These are phyloP conservation scores for Warburgia ugandensis DNA, from an alignment of 164 flowering plant species.

Conservation along the genomic window DNA sequence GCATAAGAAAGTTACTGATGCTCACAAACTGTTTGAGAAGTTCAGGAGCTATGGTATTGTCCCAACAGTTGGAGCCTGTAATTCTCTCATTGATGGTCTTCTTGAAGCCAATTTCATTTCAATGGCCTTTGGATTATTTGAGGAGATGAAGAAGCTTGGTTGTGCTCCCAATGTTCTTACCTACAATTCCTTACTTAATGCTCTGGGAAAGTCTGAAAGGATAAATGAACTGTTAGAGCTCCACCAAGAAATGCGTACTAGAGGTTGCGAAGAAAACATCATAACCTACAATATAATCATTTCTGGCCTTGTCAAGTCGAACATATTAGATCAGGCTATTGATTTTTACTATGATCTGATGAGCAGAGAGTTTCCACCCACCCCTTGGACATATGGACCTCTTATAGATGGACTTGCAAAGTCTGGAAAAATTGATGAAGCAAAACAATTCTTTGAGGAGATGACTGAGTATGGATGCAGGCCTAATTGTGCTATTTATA, in stretches of 20 bases:
- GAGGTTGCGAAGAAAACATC: conserved; percentile 54
- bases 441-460: conserved; percentile 60
- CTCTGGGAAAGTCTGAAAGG: conserved; percentile 56
- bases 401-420: conserved; percentile 81
- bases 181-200: conserved; percentile 66
- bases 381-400: conserved; percentile 91
- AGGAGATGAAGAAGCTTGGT: conserved; percentile 59
- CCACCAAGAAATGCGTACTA: conserved; percentile 56
- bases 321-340: conserved; percentile 52
- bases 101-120: conserved; percentile 32
- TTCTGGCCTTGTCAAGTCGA: conserved; percentile 58
- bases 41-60: conserved; percentile 39
- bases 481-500: conserved; percentile 81
- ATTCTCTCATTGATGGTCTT: conserved; percentile 58
- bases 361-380: conserved; percentile 70
- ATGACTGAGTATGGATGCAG: conserved; percentile 75
- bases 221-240: conserved; percentile 41
- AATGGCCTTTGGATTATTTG: conserved; percentile 48
- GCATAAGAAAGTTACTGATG: conserved; percentile 41
- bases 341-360: conserved; percentile 66
- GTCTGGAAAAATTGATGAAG: conserved; percentile 66
- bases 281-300: conserved; percentile 75
- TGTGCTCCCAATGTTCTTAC: conserved; percentile 55
- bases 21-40: conserved; percentile 38
- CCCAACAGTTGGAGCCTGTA: conserved; percentile 41